Base-by-base conservation (phyloP, 2,329 filamentous ascomycete species). In the Thermomyces lanuginosus region DNA sequence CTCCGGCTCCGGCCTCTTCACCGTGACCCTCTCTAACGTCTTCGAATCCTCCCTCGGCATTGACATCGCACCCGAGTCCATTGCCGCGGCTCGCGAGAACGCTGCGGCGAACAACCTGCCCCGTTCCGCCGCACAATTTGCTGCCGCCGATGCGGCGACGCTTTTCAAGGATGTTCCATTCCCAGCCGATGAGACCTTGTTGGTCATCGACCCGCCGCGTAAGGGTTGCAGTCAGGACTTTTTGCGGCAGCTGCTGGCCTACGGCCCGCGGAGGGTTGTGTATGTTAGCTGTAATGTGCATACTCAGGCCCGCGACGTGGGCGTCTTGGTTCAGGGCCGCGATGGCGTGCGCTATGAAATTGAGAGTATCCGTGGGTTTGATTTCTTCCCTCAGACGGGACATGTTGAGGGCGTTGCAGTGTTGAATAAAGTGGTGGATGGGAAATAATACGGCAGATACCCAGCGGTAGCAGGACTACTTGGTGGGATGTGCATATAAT, bases 241-340 rank as follows among this genome's bases (percentile, higher is more conserved):
- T 51, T 56, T 98, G 21, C 54, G 61, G 9, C 89, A 98, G 58
- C 55, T 98, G 43, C 58, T 93, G 28, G 54, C 60, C 4, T 93
- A 80, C 43, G 77, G 67, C 1, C 86, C 89, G 0, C 64, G 65
- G 36, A 64, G 89, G 32, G 71, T 98, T 7, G 72, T 92, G 4
- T 98, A 98, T 49, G 86, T 98, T 21, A 92, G 80, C 47, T 98
- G 89, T 44, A 98, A 98, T 45, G 89, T 98, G 37, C 89, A 98
- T 49, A 95, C 86, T 6, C 89, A 95, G 64, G 89, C 89, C 8
- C 63, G 89, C 28, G 89, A 98, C 53, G 74, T 98, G 1, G 89
- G 84, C 0, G 71, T 86, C 34, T 56, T 98, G 43, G 82, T 95
- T 1, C 66, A 76, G 18, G 83, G 84, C 8, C 43, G 48, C 13